A percentile compares a stretch with the other conserved stretches of the same genome.
Conservation (phyloP, 495 filamentous ascomycete genomes). For the Podospora didyma region DNA sequence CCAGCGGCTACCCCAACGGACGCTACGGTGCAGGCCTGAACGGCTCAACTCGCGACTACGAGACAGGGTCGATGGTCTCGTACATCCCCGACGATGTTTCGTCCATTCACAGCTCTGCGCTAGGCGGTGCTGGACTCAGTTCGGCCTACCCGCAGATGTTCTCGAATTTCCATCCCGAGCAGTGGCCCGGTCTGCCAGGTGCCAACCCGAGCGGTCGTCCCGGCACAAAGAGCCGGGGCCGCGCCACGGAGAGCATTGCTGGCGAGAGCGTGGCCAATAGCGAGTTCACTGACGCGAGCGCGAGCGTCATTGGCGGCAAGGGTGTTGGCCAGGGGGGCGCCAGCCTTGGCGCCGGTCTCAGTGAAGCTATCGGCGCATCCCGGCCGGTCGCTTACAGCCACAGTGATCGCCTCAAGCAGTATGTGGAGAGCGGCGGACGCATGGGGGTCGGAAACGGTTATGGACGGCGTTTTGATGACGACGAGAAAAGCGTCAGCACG, state of each 20-base stretch:
- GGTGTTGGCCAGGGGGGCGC: conserved; percentile 72
- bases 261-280: conserved; percentile 88
- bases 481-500: conserved; percentile 90
- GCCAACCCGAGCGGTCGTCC: conserved; percentile 54
- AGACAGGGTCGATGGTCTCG: conserved; percentile 77
- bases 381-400: conserved; percentile 45
- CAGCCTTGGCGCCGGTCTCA: conserved; percentile 74
- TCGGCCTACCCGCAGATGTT: conserved; percentile 95
- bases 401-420: conserved; percentile 73
- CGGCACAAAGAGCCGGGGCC: conserved; percentile 52
- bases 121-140: conserved; percentile 72
- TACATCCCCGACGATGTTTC: conserved; percentile 98
- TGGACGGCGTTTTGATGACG: conserved; percentile 82
- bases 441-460: conserved; percentile 65
- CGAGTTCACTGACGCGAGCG: conserved; percentile 76
- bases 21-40: conserved; percentile 40
- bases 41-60: conserved; percentile 66
- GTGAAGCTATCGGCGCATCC: conserved; percentile 51
- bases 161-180: conserved; percentile 77
- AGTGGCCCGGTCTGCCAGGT: conserved; percentile 80
- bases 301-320: conserved; percentile 66
- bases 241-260: conserved; percentile 70
- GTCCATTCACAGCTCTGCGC: conserved; percentile 86
- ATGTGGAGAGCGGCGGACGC: conserved; percentile 70
- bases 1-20: conserved; percentile 61